Evolutionary conservation across 805 yeast genomes (phyloP), one percentile per base, ranked within the genome.

Genomic region (Ogataea chonburiensis): DNA sequence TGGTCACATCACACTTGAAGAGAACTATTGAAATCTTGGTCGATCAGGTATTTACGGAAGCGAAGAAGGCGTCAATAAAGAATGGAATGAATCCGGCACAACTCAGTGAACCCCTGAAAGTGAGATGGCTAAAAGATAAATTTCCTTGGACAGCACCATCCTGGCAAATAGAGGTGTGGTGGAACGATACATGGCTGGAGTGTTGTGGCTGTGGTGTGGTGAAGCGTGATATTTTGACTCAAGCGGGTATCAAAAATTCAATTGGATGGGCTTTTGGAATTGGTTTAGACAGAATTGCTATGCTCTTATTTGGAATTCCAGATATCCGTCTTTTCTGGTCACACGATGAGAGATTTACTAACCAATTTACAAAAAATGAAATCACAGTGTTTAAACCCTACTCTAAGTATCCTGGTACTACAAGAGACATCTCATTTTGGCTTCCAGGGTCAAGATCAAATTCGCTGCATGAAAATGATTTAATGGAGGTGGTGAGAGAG

Each of bases 81-180:
- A 78, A 82, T 0, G 88, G 88, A 0, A 67, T 77, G 1, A 72
- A 68, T 22, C 78, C 74, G 37, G 77, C 73, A 5, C 81, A 79
- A 48, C 60, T 80, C 45, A 71, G 77, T 41, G 82, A 80, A 49
- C 95, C 95, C 5, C 69, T 93, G 43, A 81, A 76, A 54, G 85
- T 89, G 13, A 73, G 98, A 49, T 93, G 98, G 98, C 83, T 88
- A 21, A 94, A 86, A 53, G 95, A 93, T 0, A 86, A 80, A 53
- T 93, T 93, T 67, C 98, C 98, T 3, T 93, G 98, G 97, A 93
- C 98, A 3, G 79, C 95, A 1, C 98, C 98, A 3, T 85, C 95
- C 27, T 93, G 95, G 94, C 97, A 93, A 55, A 87, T 94, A 49
- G 98, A 93, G 63, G 96, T 93, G 4, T 88, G 94, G 89, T 93